A percentile compares a stretch with the other conserved stretches of the same genome.
phyloP scores from a whole-genome alignment of 2,329 filamentous ascomycete species.

The Ophiosphaerella korrae region DNA sequence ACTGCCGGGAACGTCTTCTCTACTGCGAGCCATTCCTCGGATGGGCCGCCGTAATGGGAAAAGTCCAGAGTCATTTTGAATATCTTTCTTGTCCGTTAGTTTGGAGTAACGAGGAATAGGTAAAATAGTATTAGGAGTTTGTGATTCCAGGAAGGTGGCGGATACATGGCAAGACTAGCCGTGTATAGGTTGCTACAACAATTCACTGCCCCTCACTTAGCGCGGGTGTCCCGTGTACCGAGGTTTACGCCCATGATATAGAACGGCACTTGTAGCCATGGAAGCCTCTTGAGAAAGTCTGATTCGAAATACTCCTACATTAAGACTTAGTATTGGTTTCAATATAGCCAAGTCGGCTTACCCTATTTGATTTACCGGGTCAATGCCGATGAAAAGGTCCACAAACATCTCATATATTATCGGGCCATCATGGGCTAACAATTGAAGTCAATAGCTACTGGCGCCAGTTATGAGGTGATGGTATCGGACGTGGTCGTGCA shows the following conservation, averaged over 20 bases:
- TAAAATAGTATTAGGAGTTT: neutral
- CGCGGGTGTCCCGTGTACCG: constrained; percentile 11
- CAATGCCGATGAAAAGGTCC: too few species aligned
- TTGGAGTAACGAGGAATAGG: neutral
- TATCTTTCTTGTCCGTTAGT: neutral
- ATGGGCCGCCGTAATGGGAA: constrained; percentile 37
- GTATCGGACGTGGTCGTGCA: too few species aligned
- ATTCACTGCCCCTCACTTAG: constrained; percentile 16
- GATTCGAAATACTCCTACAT: too few species aligned
- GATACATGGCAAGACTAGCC: neutral
- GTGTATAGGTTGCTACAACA: neutral
- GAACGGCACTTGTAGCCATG: too few species aligned
- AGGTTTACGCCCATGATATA: constrained; percentile 2
- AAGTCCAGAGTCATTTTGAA: constrained; percentile 25
- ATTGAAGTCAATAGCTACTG: too few species aligned
- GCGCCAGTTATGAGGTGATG: too few species aligned
- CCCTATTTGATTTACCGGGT: constrained; percentile 5
- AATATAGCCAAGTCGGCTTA: neutral
- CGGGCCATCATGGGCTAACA: too few species aligned
- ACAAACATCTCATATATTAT: too few species aligned
- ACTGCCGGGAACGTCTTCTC: constrained; percentile 32
- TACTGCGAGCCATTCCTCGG: constrained; percentile 41
- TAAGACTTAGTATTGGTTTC: too few species aligned
- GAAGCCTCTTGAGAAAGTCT: too few species aligned
- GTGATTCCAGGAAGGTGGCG: neutral